Evolutionary conservation across 2,329 filamentous ascomycete species (phyloP), one percentile per base, ranked within the genome.

Genomic region (Ascochyta koolunga): DNA sequence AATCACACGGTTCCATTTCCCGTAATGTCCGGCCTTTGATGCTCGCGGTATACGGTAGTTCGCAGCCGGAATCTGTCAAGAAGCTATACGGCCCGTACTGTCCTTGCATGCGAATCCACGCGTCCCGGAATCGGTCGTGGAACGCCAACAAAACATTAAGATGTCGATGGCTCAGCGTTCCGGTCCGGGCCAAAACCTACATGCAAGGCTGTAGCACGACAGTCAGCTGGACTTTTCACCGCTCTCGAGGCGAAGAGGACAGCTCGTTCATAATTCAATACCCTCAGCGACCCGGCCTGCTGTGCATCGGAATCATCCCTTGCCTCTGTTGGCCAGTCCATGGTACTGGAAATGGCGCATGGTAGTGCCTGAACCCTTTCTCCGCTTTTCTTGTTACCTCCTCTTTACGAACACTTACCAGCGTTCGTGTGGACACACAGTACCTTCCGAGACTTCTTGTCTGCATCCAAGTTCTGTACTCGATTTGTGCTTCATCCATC

Each of bases 171-270:
- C 25, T 58, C 56, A 38, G 54, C 41, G 50, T 41, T 25, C 39
- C 54, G 53, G 56, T 40, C 51, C 57, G 51, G 43, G 33, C 35
- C 29, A 44, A 39, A 57, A 45, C 27, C 38, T 50, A 40, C 47
- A 54, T 63, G 58, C 58, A 63, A 61, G 54, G 51, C 54, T 50
- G 62, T 65, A 48, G 41, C 55, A 65, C 64, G 46, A 48, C 51
- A 42, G 62, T 49, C 60, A 63, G 59, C 54, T 65, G 37, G 44
- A 33, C 19, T 38, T 45, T 54, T 55, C 55, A 45, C 54, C 43
- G 58, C 48, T 56, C 40, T 46, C 35, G 38, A 40, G 40, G 49
- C 13, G 50, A 31, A 45, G 42, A 18, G 35, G 27, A 50, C 27
- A 60, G 55, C 54, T 54, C 53, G 54, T 62, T 66, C 60, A 63